Evolutionary conservation across 768 basidiomycete species (phyloP).

Genomic region (Coprinopsis marcescibilis): DNA sequence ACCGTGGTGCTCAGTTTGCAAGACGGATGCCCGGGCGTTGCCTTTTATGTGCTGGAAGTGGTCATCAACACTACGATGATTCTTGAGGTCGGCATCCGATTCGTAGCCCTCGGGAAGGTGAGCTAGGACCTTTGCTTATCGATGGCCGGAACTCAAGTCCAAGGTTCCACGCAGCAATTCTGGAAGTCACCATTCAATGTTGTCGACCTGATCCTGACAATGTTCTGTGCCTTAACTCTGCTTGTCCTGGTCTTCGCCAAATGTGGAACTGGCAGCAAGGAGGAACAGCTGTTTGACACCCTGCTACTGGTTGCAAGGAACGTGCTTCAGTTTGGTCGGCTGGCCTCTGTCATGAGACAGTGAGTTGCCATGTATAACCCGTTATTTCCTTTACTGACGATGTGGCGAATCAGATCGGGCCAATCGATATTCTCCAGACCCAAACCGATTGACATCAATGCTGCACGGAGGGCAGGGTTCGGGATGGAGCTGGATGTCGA

Average conservation of each 20-base stretch:
- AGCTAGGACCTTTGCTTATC: constrained; percentile 22
- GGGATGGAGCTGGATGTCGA: constrained; percentile 70
- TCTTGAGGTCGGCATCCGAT: constrained; percentile 83
- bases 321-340: constrained; percentile 84
- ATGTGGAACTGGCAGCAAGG: constrained; percentile 76
- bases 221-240: constrained; percentile 86
- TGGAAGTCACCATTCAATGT: constrained; percentile 93
- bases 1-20: constrained; percentile 80
- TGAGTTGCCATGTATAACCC: constrained; percentile 34
- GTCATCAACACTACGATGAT: constrained; percentile 92
- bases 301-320: constrained; percentile 89
- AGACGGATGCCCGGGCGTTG: constrained; percentile 79
- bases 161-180: constrained; percentile 67
- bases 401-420: constrained; percentile 52
- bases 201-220: constrained; percentile 81
- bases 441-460: constrained; percentile 78
- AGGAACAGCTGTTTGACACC: constrained; percentile 93
- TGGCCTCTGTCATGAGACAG: constrained; percentile 94
- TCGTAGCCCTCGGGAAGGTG: constrained; percentile 91
- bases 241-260: constrained; percentile 85
- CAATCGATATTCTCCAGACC: constrained; percentile 86
- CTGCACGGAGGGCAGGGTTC: constrained; percentile 60
- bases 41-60: constrained; percentile 86
- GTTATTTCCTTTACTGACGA: constrained; percentile 11
- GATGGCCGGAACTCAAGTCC: not conserved